Base-by-base conservation (phyloP, 495 filamentous ascomycete genomes). In the Tuber magnatum region DNA sequence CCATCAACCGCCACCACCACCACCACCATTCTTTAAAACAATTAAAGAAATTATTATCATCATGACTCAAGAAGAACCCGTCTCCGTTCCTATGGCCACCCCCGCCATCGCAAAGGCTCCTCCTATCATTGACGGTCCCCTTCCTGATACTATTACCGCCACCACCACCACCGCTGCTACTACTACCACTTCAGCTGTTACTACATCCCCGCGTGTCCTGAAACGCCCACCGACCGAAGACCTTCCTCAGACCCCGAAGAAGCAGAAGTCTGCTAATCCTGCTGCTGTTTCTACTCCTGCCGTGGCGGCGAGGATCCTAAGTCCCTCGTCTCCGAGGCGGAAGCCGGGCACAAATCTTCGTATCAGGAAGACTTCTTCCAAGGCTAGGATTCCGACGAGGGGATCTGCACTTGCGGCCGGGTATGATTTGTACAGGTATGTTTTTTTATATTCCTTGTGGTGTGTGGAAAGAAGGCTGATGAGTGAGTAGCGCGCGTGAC, bases 381-480 rank as follows among this genome's bases (percentile, higher is more conserved):
- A 89, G 42, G 95, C 89, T 14, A 87, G 86, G 28, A 87, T 92
- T 43, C 95, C 95, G 10, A 98, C 94, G 0, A 88, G 94, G 76
- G 94, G 94, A 71, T 94, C 91, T 79, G 91, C 91, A 46, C 94
- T 94, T 80, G 92, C 94, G 0, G 95, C 95, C 5, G 95, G 95
- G 5, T 97, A 97, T 84, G 95, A 99, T 86, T 79, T 98, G 56
- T 98, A 92, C 83, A 83, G 82, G 81, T 82, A 75, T 61, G 76
- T 72, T 35, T 72, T 35, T 71, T 18, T 20, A n/a, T 16, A n/a
- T 32, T 20, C 41, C 41, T 32, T 51, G 22, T 6, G 9, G 39
- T 61, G 42, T n/a, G 40, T 5, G 68, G 18, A 7, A 18, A 32
- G 42, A 73, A 65, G 28, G 56, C 51, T 74, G 72, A 68, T 68